These are phyloP conservation scores for Trypethelium eluteriae DNA, from an alignment of 495 filamentous ascomycete species.

Conservation along the genomic window DNA sequence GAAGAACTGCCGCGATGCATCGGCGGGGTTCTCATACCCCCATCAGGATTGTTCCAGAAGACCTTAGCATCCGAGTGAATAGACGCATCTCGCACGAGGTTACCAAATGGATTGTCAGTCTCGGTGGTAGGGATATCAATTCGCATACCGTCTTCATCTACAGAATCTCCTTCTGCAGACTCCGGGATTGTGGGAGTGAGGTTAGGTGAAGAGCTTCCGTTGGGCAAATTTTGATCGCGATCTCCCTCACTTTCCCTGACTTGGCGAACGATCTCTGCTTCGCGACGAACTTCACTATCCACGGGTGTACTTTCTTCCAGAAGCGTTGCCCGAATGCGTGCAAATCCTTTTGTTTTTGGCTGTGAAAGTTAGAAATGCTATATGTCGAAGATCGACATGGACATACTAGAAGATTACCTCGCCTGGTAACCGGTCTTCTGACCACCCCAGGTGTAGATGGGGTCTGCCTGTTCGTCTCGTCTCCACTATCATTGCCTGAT, in stretches of 20 bases:
- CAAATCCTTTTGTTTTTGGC: constrained; percentile 94
- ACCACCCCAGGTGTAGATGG: constrained; percentile 50
- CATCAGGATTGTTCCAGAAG: constrained; percentile 76
- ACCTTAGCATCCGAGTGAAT: constrained; percentile 61
- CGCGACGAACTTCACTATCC: constrained; percentile 79
- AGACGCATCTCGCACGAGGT: constrained; percentile 50
- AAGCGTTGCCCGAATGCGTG: constrained; percentile 81
- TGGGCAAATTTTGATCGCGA: constrained; percentile 31
- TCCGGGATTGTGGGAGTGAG: constrained; percentile 36
- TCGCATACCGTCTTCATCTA: constrained; percentile 55
- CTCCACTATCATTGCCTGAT: constrained; percentile 67
- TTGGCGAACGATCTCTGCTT: constrained; percentile 90
- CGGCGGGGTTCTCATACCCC: constrained; percentile 55
- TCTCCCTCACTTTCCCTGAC: constrained; percentile 64
- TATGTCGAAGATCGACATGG: not conserved
- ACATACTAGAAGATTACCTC: constrained; percentile 79
- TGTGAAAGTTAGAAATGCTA: constrained; percentile 26
- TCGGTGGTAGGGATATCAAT: constrained; percentile 38
- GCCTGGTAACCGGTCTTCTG: constrained; percentile 66
- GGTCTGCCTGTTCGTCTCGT: constrained; percentile 48
- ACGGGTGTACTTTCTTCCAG: constrained; percentile 79
- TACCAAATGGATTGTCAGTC: constrained; percentile 44
- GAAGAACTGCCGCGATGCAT: constrained; percentile 56
- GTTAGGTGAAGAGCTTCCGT: constrained; percentile 42
- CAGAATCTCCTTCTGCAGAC: constrained; percentile 46